Evolutionary conservation across 768 basidiomycete species (phyloP).

Genomic region (Agaricus sinodeliciosus): DNA sequence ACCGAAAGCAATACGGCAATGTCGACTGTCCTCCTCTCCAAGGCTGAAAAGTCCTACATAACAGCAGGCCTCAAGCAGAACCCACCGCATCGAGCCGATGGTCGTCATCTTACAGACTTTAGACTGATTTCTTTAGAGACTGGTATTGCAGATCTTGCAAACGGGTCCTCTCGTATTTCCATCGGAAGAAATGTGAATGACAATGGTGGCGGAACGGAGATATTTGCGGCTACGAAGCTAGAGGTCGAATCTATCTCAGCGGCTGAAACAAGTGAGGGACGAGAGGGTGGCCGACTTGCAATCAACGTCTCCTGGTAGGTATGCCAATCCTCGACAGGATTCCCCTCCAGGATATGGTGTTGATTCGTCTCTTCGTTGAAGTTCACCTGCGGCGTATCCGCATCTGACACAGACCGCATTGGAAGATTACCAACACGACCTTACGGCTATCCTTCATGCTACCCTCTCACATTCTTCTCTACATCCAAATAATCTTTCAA

Average conservation of each 20-base stretch:
- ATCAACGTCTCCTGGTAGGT: conserved; percentile 77
- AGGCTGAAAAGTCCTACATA: conserved; percentile 76
- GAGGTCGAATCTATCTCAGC: conserved; percentile 61
- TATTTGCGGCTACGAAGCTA: conserved; percentile 70
- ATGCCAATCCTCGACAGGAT: neutral
- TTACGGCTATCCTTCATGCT: conserved; percentile 54
- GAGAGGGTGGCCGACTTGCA: conserved; percentile 31
- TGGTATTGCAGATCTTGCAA: conserved; percentile 72
- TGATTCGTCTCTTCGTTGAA: conserved; percentile 20
- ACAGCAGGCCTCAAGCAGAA: conserved; percentile 52
- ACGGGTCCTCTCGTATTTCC: conserved; percentile 73
- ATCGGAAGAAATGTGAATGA: conserved; percentile 51
- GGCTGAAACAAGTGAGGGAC: conserved; percentile 48
- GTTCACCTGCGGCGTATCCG: conserved; percentile 79
- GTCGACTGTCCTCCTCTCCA: conserved; percentile 41
- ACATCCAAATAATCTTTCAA: conserved; percentile 57
- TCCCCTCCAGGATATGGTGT: neutral
- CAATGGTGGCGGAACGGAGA: conserved; percentile 56
- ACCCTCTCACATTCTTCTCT: conserved; percentile 63
- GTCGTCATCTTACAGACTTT: conserved; percentile 61
- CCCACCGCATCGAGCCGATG: conserved; percentile 70
- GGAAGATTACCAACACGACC: conserved; percentile 74
- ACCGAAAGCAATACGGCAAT: neutral
- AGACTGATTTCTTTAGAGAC: conserved; percentile 69
- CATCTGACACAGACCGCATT: conserved; percentile 53